Conservation (phyloP, 2,329 filamentous ascomycete genomes). For the Ophiocordyceps robertsii region DNA sequence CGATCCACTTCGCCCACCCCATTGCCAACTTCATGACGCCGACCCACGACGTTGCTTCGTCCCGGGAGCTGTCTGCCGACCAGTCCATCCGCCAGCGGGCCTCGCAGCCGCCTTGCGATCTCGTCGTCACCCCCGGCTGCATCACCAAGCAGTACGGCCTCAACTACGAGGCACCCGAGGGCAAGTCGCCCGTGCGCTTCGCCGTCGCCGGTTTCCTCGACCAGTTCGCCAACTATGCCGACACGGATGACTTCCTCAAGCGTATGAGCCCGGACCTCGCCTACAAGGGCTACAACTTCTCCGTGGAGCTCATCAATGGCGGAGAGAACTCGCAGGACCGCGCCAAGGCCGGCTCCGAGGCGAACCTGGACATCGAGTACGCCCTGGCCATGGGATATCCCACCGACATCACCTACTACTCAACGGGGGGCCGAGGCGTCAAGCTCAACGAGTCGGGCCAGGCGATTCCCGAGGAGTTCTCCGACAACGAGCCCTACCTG, state of each 20-base stretch:
- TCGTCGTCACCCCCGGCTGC: constrained; percentile 23
- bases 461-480: constrained; percentile 12
- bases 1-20: constrained; percentile 33
- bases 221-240: constrained; percentile 29
- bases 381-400: constrained; percentile 31
- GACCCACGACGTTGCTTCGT: constrained; percentile 11
- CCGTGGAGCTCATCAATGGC: constrained; percentile 26
- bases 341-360: constrained; percentile 26
- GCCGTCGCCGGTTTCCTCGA: constrained; percentile 37
- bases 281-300: constrained; percentile 23
- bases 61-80: background rate
- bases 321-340: constrained; percentile 28
- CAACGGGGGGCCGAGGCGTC: constrained; percentile 28
- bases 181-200: constrained; percentile 22
- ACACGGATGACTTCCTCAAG: constrained; percentile 25
- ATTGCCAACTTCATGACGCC: constrained; percentile 35
- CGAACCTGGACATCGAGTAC: constrained; percentile 35
- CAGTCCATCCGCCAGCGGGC: background rate
- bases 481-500: constrained; percentile 43
- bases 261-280: constrained; percentile 21
- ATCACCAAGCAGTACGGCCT: constrained; percentile 33
- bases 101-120: background rate
- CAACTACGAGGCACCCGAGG: constrained; percentile 16
- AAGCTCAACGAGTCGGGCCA: constrained; percentile 26
- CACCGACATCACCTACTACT: constrained; percentile 28